Evolutionary conservation across 1,284 basidiomycete genomes (phyloP), one percentile per base, ranked within the genome.

Genomic region (Microbotryum scabiosae): DNA sequence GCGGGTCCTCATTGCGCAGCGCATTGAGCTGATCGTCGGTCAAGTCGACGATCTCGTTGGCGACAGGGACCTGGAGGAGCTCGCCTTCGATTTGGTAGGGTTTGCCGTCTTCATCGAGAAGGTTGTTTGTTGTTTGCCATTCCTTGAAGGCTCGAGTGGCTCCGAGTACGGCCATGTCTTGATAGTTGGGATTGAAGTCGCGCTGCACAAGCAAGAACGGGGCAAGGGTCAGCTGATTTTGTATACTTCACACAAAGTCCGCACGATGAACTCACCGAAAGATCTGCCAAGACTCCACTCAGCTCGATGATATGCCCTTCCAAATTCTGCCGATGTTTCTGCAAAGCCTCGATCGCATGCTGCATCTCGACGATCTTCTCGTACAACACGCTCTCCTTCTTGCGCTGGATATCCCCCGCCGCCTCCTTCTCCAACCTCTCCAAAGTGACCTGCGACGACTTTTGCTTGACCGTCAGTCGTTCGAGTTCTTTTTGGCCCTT

Each of bases 101-200:
- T 23, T 30, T 16, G 41, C 49, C 46, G 1, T 26, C 16, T 28
- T 73, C 73, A 65, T 60, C 60, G 21, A 52, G 61, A 47, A 72
- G 68, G 28, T 65, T 67, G 46, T 64, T 73, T 23, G 78, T 80
- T 26, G 77, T 77, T 25, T 74, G 62, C 84, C 84, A 82, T 60
- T 85, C 83, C 72, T 90, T 88, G 84, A 90, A 97, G 14, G 91
- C 92, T 51, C 91, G 85, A 8, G 97, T 92, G 20, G 94, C 93
- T 68, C 93, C 92, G 48, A 97, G 84, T 61, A 97, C 94, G 10
- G 90, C 93, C 94, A 98, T 97, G 73, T 98, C 94, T 75, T 94
- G 90, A 75, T 97, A 97, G 76, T 98, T 98, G 25, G 94, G 94
- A 75, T 98, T 98, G 78, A 97, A 97, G 0, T 86, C 86, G 10